Percentiles rank a stretch among this genome's conserved stretches.
phyloP scores from a whole-genome alignment of 148 eudicot species.

The Polygonum aviculare region DNA sequence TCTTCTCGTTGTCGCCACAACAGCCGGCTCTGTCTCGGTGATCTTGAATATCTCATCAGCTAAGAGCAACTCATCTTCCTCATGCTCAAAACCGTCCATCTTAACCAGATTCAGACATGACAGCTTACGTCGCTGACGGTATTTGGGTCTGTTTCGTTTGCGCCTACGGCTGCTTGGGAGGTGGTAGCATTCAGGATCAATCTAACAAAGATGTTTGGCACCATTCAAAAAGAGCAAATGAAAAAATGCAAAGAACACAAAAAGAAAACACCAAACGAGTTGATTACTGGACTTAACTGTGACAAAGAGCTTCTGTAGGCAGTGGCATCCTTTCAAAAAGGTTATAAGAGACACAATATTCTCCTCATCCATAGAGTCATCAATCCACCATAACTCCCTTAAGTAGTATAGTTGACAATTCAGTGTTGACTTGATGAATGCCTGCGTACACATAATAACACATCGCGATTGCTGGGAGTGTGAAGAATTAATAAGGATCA shows the following conservation, averaged over 20 bases:
- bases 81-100: neutral
- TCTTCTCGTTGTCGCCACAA: neutral
- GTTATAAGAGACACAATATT: neutral
- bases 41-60: neutral
- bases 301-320: neutral
- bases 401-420: too few species aligned
- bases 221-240: neutral
- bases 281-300: neutral
- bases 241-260: neutral
- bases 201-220: neutral
- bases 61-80: neutral
- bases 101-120: neutral
- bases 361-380: slow-evolving; percentile 1
- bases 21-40: neutral
- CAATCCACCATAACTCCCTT: neutral
- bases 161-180: neutral
- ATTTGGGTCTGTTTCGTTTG: too few species aligned
- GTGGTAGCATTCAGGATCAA: neutral
- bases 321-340: neutral
- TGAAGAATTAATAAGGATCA: too few species aligned
- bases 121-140: neutral
- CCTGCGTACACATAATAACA: too few species aligned
- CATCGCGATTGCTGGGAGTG: too few species aligned
- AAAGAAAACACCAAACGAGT: neutral
- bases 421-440: too few species aligned